These are phyloP conservation scores for Globisporangium yorkense DNA, from an alignment of 352 stramenopile genomes.

Conservation along the genomic window DNA sequence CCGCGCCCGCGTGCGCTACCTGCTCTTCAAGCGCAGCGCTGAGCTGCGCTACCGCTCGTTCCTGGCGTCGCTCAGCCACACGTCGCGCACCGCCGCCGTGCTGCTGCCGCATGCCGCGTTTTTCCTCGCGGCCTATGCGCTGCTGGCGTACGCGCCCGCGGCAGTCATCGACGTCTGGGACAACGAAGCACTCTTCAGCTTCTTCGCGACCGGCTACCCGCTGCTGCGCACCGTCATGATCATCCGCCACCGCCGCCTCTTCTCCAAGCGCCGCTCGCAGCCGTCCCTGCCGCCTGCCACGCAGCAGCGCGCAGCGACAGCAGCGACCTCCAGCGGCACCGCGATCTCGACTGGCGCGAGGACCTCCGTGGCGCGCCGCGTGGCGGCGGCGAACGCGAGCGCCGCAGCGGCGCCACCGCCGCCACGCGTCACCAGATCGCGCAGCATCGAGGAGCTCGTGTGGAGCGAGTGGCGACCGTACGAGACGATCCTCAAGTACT, in stretches of 20 bases:
- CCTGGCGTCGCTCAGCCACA: slow-evolving; percentile 57
- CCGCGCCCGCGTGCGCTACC: slow-evolving; percentile 42
- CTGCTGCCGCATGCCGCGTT: slow-evolving; percentile 64
- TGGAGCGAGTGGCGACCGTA: slow-evolving; percentile 60
- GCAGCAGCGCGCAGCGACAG: neutral
- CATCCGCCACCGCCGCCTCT: slow-evolving; percentile 48
- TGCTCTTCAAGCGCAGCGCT: slow-evolving; percentile 37
- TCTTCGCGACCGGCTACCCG: slow-evolving; percentile 63
- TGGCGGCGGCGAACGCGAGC: neutral
- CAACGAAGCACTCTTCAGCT: slow-evolving; percentile 47
- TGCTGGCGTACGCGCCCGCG: slow-evolving; percentile 35
- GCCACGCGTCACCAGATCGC: slow-evolving; percentile 5
- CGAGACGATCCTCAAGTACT: slow-evolving; percentile 82
- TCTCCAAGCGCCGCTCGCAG: slow-evolving; percentile 19
- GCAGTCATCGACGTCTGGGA: slow-evolving; percentile 42
- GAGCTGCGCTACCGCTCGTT: slow-evolving; percentile 66
- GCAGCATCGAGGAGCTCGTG: slow-evolving; percentile 11
- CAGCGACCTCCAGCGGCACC: no score
- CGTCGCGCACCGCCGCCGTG: slow-evolving; percentile 56
- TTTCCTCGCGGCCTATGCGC: slow-evolving; percentile 47
- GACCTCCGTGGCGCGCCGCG: neutral
- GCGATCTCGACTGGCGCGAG: neutral
- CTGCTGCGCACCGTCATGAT: slow-evolving; percentile 58
- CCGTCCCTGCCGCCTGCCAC: neutral
- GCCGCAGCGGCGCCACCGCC: neutral